Base-by-base conservation (phyloP, 2,329 filamentous ascomycete genomes). In the Xylaria sp. region DNA sequence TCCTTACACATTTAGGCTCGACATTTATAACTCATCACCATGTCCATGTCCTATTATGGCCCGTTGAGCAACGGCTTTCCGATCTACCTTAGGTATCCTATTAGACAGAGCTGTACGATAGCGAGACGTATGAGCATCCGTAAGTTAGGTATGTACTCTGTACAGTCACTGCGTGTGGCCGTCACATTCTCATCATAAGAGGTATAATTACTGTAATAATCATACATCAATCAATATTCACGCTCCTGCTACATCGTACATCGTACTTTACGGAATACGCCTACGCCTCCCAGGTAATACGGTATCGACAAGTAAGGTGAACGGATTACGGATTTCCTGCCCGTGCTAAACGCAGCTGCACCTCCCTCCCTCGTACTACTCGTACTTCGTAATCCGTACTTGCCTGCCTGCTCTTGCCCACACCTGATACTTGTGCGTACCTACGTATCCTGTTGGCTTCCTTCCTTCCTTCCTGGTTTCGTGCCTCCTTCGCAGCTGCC, bases 101-200 rank as follows among this genome's bases (percentile, higher is more conserved):
- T 30, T 30, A 30, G 23, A 30, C 23, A 30, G 23, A 30, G 5
- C 23, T 5, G 23, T 30, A 30, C 16, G 16, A 16, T 16, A 16
- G n/a, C n/a, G n/a, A n/a, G 23, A 30, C 23, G 23, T 30, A 30
- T 5, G 23, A 30, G 23, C 23, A 30, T 5, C 9, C 37, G 9
- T 13, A 42, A 13, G 42, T 46, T 46, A 46, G 42, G 42, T 46
- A 30, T 30, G 23, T 30, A 30, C 23, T 30, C 23, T 5, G 23
- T 30, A 30, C 23, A 30, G 23, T 30, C 23, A 46, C 42, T n/a
- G 42, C 13, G 10, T 16, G 11, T 11, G 13, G 50, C 59, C 37
- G 58, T 62, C 60, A 62, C 60, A 60, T 60, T 54, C 54, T 58
- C 60, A 58, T 62, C 57, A 62, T 62, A 46, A n/a, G 30, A 50